phyloP scores from a whole-genome alignment of 2,329 filamentous ascomycete species.

The Epichloe coenophiala region DNA sequence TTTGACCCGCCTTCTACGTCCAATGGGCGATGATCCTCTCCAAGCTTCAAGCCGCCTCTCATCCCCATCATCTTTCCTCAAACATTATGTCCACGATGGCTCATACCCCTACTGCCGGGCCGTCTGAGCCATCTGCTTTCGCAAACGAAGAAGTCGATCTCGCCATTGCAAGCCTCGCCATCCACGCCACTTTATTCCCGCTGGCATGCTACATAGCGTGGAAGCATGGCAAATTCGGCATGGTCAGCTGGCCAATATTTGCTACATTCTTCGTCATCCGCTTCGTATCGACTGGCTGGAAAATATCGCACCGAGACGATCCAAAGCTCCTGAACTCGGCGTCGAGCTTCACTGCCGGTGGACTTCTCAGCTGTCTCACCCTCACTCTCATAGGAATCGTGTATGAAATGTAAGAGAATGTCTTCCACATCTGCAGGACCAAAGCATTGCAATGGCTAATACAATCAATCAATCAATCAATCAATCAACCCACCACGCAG shows the following conservation, averaged over 20 bases:
- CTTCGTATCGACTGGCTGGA: neutral
- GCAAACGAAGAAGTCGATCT: neutral
- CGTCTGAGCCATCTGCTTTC: too few species aligned
- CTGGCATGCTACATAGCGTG: neutral
- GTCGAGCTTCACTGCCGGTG: neutral
- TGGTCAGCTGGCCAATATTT: neutral
- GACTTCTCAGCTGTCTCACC: neutral
- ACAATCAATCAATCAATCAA: neutral
- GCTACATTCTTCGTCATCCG: neutral
- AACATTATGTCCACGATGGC: neutral
- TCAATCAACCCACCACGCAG: neutral
- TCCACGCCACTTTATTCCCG: neutral
- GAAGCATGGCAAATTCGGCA: neutral
- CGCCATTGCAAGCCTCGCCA: neutral
- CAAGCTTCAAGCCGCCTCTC: neutral
- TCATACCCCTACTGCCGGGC: neutral
- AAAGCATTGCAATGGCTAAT: too few species aligned
- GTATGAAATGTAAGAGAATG: neutral
- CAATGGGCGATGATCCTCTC: neutral
- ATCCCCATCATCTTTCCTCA: neutral
- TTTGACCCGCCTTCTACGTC: too few species aligned
- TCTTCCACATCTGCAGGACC: too few species aligned
- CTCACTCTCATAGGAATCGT: neutral
- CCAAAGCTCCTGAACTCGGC: neutral
- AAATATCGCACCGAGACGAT: neutral